Conservation (phyloP, 2,329 filamentous ascomycete species). For the Talaromyces marneffei region DNA sequence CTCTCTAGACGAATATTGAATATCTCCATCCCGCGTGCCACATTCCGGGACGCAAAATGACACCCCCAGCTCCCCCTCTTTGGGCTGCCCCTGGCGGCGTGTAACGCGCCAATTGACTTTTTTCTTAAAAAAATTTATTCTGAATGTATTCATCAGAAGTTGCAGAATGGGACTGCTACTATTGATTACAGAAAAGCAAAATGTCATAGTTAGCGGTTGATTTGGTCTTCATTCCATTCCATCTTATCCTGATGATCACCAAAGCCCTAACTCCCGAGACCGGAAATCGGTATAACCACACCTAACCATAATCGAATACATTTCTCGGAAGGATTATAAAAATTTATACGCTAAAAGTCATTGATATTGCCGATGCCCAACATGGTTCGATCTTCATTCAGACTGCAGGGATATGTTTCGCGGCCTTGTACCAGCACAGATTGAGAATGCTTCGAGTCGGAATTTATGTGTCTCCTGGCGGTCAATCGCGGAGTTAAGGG, state of each 20-base stretch:
- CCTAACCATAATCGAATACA: background rate
- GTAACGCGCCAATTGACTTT: background rate
- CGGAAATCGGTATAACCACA: background rate
- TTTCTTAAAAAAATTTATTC: too few species aligned
- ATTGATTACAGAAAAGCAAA: too few species aligned
- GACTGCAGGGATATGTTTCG: background rate
- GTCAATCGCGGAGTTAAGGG: background rate
- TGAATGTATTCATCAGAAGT: too few species aligned
- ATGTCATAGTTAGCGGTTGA: too few species aligned
- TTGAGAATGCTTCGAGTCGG: background rate
- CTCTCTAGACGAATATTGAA: background rate
- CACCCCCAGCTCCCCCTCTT: background rate
- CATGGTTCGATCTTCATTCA: conserved; percentile 3
- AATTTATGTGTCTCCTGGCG: background rate
- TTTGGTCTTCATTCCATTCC: background rate
- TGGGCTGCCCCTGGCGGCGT: conserved; percentile 3
- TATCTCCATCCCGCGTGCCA: background rate
- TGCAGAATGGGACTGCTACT: too few species aligned
- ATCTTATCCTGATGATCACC: background rate
- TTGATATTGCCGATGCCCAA: background rate
- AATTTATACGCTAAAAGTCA: background rate
- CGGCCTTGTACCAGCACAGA: background rate
- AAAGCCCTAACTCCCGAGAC: background rate
- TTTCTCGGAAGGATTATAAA: background rate
- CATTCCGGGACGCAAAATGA: background rate